These are phyloP conservation scores for Geranium rotundifolium DNA, from an alignment of 345 rosid genomes.

Conservation along the genomic window DNA sequence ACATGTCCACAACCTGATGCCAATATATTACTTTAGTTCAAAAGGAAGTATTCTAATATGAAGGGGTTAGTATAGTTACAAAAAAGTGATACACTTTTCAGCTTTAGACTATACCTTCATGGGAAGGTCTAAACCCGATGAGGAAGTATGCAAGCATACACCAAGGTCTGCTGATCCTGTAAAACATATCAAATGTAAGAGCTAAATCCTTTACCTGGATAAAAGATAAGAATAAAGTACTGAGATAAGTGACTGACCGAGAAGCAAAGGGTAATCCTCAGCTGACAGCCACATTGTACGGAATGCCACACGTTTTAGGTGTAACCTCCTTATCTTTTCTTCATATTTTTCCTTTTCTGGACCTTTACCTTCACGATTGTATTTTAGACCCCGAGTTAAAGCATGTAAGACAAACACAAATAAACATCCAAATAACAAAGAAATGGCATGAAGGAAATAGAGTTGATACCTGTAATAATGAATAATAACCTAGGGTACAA, in stretches of 20 bases:
- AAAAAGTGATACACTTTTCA: not conserved
- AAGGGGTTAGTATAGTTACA: not conserved
- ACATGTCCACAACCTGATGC: constrained; percentile 91
- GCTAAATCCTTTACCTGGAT: not conserved
- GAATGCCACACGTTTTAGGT: constrained; percentile 80
- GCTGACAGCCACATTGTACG: constrained; percentile 96
- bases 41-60: too few species aligned
- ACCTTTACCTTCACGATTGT: constrained; percentile 62
- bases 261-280: constrained; percentile 89
- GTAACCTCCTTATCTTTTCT: constrained; percentile 62
- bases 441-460: not conserved
- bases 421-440: not conserved
- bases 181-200: not conserved
- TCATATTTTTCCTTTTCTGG: constrained; percentile 87
- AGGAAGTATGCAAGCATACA: constrained; percentile 94
- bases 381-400: constrained; percentile 3
- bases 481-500: constrained; percentile 65
- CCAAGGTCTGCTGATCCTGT: constrained; percentile 88
- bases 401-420: not conserved
- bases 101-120: constrained; percentile 49
- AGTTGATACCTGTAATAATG: constrained; percentile 66
- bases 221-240: not conserved
- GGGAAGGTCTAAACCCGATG: constrained; percentile 94
- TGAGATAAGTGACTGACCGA: constrained; percentile 29
- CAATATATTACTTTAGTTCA: not conserved